Evolutionary conservation across 495 filamentous ascomycete genomes (phyloP).

Genomic region (Clohesyomyces aquaticus): DNA sequence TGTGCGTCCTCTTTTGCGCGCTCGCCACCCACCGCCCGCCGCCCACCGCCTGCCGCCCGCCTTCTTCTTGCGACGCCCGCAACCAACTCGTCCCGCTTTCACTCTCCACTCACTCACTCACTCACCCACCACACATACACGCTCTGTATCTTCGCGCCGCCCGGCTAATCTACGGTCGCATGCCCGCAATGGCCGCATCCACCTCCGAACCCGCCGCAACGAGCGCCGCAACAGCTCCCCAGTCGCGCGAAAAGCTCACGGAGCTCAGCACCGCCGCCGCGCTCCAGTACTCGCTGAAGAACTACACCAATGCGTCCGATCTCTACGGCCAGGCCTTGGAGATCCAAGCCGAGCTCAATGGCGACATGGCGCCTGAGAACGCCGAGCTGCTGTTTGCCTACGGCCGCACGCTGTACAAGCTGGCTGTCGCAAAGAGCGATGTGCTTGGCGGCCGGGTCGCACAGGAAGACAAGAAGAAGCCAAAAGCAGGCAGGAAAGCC

Average conservation of each 20-base stretch:
- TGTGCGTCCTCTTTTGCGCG: not conserved
- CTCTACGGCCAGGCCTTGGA: slow-evolving; percentile 85
- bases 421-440: slow-evolving; percentile 91
- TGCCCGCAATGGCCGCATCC: slow-evolving; percentile 20
- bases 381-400: slow-evolving; percentile 93
- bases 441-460: slow-evolving; percentile 84
- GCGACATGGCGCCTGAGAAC: slow-evolving; percentile 85
- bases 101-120: slow-evolving; percentile 2
- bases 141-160: not conserved
- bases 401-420: slow-evolving; percentile 87
- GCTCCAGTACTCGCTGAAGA: slow-evolving; percentile 78
- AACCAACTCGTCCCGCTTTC: slow-evolving; percentile 1
- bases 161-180: not conserved
- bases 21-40: not conserved
- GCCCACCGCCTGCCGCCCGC: not conserved
- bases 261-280: slow-evolving; percentile 62
- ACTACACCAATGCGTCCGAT: slow-evolving; percentile 82
- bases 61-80: not conserved
- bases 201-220: slow-evolving; percentile 1
- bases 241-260: slow-evolving; percentile 43
- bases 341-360: slow-evolving; percentile 87
- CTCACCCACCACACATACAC: not conserved
- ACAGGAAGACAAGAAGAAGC: slow-evolving; percentile 53
- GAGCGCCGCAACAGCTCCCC: slow-evolving; percentile 15
- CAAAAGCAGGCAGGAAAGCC: slow-evolving; percentile 52